phyloP scores from a whole-genome alignment of 768 basidiomycete species.

The Suillus americanus region DNA sequence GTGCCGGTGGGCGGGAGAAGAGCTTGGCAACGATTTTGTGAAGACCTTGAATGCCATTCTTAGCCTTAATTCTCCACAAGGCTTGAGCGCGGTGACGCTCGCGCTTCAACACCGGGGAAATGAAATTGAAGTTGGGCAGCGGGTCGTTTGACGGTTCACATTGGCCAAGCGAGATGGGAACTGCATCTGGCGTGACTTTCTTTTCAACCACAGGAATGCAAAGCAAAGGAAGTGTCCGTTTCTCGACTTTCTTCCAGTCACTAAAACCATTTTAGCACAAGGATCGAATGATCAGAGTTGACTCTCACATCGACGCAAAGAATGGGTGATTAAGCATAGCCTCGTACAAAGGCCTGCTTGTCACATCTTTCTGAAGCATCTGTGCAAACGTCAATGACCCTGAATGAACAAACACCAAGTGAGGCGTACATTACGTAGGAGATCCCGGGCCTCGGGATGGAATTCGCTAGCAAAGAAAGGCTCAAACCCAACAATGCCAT shows the following conservation, averaged over 20 bases:
- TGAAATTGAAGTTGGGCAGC: constrained; percentile 7
- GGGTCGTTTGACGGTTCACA: constrained; percentile 9
- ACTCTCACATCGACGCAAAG: constrained; percentile 9
- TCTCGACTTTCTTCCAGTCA: constrained; percentile 10
- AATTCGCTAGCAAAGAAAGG: not conserved
- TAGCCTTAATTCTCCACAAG: not conserved
- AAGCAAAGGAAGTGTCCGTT: constrained; percentile 2
- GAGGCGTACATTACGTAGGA: constrained; percentile 2
- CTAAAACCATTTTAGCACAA: not conserved
- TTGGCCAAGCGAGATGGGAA: not conserved
- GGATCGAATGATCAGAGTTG: not conserved
- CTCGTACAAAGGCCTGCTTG: constrained; percentile 5
- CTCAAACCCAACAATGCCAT: not conserved
- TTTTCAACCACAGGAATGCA: not conserved
- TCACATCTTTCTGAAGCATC: constrained; percentile 13
- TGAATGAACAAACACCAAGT: not conserved
- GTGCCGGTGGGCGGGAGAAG: not conserved
- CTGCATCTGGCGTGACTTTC: not conserved
- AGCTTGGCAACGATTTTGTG: not conserved
- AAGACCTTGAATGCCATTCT: not conserved
- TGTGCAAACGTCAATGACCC: constrained; percentile 1
- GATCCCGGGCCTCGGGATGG: constrained; percentile 2
- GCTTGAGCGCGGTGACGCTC: constrained; percentile 1
- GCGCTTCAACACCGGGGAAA: constrained; percentile 1
- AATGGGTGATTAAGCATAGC: constrained; percentile 11